Base-by-base conservation (phyloP, 108 stramenopile genomes). In the Ochromonas danica region DNA sequence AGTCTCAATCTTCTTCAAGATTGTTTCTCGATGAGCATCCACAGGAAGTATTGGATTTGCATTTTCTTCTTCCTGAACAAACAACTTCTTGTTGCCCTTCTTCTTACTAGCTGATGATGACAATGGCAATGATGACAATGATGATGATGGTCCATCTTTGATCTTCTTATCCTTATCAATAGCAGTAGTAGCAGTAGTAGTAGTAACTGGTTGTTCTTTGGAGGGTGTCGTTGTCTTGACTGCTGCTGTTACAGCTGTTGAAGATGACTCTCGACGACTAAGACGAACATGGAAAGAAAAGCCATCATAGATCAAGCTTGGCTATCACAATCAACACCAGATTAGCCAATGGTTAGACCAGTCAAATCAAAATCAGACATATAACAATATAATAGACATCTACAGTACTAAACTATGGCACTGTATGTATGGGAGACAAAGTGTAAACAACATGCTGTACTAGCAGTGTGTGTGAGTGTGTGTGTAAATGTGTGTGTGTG, bases 21-120 rank as follows among this genome's bases (percentile, higher is more conserved):
- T 85, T 39, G 82, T 42, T 36, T 83, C 80, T 36, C 42, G 38
- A 71, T 85, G 78, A 22, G 71, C 80, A 70, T 85, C 84, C 36
- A 82, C 82, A 22, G 84, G 84, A 25, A 85, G 40, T 33, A 36
- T 36, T 6, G 63, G 10, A 67, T 6, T 25, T 67, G 3, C 31
- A 22, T 14, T 51, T 51, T 51, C 22, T 22, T 51, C 22, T 51
- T 6, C 22, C 22, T 14, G 22, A 51, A 14, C 45, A 6, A 51
- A 51, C 22, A 51, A 6, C 6, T 51, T 51, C 6, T 51, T 51
- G 22, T 51, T 51, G 6, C 22, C 45, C 22, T 51, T 51, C 45
- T 14, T 51, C 22, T 51, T 51, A 14, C 22, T 51, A 51, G 14
- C 22, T 51, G n/a, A n/a, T n/a, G n/a, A n/a, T n/a, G n/a, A n/a